These are phyloP conservation scores for Malus hybrid DNA, from an alignment of 331 rosid species.

Conservation along the genomic window DNA sequence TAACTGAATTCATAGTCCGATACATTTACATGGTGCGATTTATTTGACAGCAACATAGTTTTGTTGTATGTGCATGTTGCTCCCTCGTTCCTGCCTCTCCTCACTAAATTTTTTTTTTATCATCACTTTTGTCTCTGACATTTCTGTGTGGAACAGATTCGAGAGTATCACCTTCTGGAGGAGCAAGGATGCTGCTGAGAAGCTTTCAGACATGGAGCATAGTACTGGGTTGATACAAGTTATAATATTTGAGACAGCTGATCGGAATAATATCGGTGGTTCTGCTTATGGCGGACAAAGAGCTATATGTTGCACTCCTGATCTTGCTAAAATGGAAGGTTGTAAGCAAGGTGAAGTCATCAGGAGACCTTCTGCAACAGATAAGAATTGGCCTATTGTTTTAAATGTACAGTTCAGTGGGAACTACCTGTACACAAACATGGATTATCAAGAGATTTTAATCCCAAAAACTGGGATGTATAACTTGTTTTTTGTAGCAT, in stretches of 20 bases:
- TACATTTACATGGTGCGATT: neutral
- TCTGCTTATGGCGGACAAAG: slow-evolving; percentile 98
- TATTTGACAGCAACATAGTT: neutral
- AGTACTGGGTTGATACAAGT: slow-evolving; percentile 53
- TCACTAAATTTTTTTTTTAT: neutral
- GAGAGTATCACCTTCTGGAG: slow-evolving; percentile 75
- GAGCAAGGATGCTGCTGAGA: slow-evolving; percentile 44
- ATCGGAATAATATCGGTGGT: slow-evolving; percentile 87
- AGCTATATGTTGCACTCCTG: slow-evolving; percentile 86
- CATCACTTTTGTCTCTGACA: slow-evolving; percentile 10
- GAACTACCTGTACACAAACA: slow-evolving; percentile 21
- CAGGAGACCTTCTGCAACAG: slow-evolving; percentile 62
- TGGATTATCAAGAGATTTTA: slow-evolving; percentile 36
- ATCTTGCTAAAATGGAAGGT: slow-evolving; percentile 82
- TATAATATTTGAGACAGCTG: slow-evolving; percentile 83
- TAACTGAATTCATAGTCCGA: neutral
- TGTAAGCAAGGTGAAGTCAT: slow-evolving; percentile 92
- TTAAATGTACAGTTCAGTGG: slow-evolving; percentile 49
- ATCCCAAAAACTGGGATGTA: slow-evolving; percentile 87
- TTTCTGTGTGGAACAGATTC: slow-evolving; percentile 42
- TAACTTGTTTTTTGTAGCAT: slow-evolving; percentile 78
- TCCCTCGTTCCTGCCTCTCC: neutral
- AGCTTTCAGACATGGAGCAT: slow-evolving; percentile 35
- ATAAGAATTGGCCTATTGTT: slow-evolving; percentile 72
- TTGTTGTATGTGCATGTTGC: neutral